Percentiles rank a stretch among this genome's conserved stretches.
Evolutionary conservation across 2,329 filamentous ascomycete species (phyloP).

Genomic region (Venturia pyrina): DNA sequence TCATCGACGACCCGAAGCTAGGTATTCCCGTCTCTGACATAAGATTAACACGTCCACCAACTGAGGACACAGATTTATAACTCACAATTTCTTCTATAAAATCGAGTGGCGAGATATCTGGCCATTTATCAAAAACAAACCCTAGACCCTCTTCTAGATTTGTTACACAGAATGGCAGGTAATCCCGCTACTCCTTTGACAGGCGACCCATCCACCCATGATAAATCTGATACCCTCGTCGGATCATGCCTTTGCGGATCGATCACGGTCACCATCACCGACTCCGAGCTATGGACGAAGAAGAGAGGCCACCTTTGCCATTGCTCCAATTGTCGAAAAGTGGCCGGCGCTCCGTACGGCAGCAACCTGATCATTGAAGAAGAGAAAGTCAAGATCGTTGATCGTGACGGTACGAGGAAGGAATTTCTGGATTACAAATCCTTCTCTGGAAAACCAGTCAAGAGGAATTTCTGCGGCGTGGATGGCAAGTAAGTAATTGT

Average conservation of each 20-base stretch:
- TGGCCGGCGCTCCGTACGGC: constrained; percentile 33
- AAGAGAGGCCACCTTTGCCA: constrained; percentile 40
- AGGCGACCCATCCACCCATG: constrained; percentile 15
- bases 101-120: no score
- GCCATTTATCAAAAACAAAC: neutral
- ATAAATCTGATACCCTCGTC: constrained; percentile 20
- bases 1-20: neutral
- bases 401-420: constrained; percentile 35
- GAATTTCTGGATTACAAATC: constrained; percentile 36
- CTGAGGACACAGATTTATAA: neutral
- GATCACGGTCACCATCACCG: constrained; percentile 39
- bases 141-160: no score
- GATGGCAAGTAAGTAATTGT: constrained; percentile 33
- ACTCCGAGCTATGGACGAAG: constrained; percentile 36
- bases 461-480: constrained; percentile 35
- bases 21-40: neutral
- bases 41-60: neutral
- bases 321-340: constrained; percentile 43
- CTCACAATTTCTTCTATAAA: no score
- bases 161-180: neutral
- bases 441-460: constrained; percentile 35
- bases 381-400: constrained; percentile 36
- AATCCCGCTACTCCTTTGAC: neutral
- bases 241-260: constrained; percentile 38
- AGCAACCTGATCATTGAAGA: constrained; percentile 32